Evolutionary conservation across 495 filamentous ascomycete genomes (phyloP), one percentile per base, ranked within the genome.

Genomic region (Chaetomium tenue): DNA sequence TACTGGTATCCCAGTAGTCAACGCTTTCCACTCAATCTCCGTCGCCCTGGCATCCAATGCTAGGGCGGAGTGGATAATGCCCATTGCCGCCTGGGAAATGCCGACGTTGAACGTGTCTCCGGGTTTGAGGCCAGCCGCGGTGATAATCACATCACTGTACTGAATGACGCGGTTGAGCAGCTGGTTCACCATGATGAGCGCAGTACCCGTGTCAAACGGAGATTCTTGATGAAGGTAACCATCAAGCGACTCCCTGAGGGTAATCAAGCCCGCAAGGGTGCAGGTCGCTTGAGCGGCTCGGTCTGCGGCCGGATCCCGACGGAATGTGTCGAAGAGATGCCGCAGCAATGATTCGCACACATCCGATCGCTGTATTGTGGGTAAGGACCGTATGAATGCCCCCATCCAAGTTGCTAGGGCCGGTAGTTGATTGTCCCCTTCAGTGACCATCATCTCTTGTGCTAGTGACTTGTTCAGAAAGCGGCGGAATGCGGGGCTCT

Each of bases 351-450:
- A 80, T 47, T 91, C 84, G 74, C 89, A 93, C 18, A 88, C 86
- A 63, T 90, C 85, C 26, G 85, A 83, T 58, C 91, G 84, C 66
- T 89, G 89, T 33, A 83, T 83, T 2, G 85, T 75, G 59, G 88
- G 87, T 48, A 96, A 80, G 0, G 92, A 96, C n/a, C 79, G 78
- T 70, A 95, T 83, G 66, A 96, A 89, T 0, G 87, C 84, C 44
- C 75, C 78, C 37, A 90, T 85, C 90, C 91, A 96, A n/a, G 82
- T 82, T 7, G 75, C 78, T 22, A 74, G 65, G 57, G 69, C 66
- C 4, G 91, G 80, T 66, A 86, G 78, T 47, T 87, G 83, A 40
- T 82, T 82, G 28, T 87, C 75, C 1, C 80, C 74, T n/a, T 85
- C 82, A 52, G 82, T 78, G 5, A 84, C 79, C 64, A 79, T 82